phyloP scores from a whole-genome alignment of 2,329 filamentous ascomycete genomes.

The Thyridium curvatum region DNA sequence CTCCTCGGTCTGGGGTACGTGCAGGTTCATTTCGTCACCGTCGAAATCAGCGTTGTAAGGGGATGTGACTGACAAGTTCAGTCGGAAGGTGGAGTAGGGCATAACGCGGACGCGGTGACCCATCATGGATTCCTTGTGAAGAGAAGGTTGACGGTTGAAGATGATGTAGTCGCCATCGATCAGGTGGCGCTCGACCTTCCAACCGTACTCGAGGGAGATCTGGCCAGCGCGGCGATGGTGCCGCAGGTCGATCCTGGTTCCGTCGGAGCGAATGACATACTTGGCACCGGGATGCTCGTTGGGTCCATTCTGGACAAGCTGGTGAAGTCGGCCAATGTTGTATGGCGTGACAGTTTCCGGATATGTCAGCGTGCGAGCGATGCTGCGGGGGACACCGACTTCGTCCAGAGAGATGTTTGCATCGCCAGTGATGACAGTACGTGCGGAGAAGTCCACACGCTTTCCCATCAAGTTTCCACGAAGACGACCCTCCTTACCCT shows the following conservation, averaged over 20 bases:
- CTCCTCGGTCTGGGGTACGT: constrained; percentile 97
- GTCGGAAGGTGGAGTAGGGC: constrained; percentile 97
- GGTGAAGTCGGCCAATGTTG: constrained; percentile 89
- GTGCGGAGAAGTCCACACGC: constrained; percentile 97
- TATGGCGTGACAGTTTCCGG: constrained; percentile 96
- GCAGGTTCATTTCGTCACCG: constrained; percentile 99
- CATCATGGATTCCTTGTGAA: constrained; percentile 99
- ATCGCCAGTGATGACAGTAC: constrained; percentile 98
- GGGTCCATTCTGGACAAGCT: constrained; percentile 86
- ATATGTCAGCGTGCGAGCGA: constrained; percentile 88
- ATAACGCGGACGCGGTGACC: constrained; percentile 95
- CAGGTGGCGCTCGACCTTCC: constrained; percentile 97
- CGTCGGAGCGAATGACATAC: constrained; percentile 91
- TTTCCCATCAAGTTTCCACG: constrained; percentile 99
- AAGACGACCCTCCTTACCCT: constrained; percentile 97
- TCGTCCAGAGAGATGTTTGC: constrained; percentile 95
- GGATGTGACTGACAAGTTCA: constrained; percentile 95
- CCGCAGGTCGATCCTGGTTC: constrained; percentile 88
- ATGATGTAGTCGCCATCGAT: constrained; percentile 96
- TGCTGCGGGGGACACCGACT: constrained; percentile 92
- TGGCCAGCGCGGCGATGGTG: constrained; percentile 85
- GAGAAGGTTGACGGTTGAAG: constrained; percentile 97
- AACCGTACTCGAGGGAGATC: constrained; percentile 87
- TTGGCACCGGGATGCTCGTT: constrained; percentile 94
- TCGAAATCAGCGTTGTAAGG: constrained; percentile 99